phyloP scores from a whole-genome alignment of 768 basidiomycete genomes.

The Paxillus rubicundulus region DNA sequence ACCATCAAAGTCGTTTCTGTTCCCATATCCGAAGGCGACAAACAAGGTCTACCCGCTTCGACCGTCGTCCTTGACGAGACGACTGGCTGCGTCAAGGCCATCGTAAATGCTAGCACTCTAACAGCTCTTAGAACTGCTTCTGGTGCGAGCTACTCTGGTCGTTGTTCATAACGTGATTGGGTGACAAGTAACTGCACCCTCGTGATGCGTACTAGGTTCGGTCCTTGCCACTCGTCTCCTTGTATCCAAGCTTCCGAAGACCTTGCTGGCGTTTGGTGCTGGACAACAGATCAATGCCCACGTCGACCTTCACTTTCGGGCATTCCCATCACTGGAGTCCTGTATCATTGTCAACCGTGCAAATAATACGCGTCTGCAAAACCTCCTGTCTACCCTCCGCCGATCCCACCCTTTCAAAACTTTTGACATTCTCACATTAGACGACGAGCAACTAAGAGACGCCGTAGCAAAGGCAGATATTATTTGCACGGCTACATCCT shows the following conservation, averaged over 20 bases:
- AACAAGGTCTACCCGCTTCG: constrained; percentile 67
- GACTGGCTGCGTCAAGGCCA: constrained; percentile 65
- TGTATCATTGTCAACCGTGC: constrained; percentile 68
- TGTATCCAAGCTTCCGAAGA: constrained; percentile 38
- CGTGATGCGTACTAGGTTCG: constrained; percentile 46
- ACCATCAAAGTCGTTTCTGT: constrained; percentile 82
- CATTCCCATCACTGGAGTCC: constrained; percentile 49
- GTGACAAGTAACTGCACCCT: background rate
- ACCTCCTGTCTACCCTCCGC: constrained; percentile 35
- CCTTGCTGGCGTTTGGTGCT: constrained; percentile 66
- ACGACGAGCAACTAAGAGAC: constrained; percentile 9
- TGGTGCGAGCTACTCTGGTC: constrained; percentile 39
- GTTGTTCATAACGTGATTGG: background rate
- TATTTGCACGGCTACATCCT: constrained; percentile 74
- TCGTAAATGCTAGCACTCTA: constrained; percentile 74
- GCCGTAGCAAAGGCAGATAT: constrained; percentile 35
- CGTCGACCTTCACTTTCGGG: constrained; percentile 55
- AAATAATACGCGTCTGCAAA: constrained; percentile 43
- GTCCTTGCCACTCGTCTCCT: constrained; percentile 62
- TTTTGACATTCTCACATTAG: constrained; percentile 11
- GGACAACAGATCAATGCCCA: constrained; percentile 71
- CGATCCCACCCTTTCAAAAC: constrained; percentile 24
- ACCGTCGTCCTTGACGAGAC: constrained; percentile 74
- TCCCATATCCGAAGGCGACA: constrained; percentile 44
- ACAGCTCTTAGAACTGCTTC: constrained; percentile 84